phyloP scores from a whole-genome alignment of 441 rosid genomes.

The Syzygium syzygioides region DNA sequence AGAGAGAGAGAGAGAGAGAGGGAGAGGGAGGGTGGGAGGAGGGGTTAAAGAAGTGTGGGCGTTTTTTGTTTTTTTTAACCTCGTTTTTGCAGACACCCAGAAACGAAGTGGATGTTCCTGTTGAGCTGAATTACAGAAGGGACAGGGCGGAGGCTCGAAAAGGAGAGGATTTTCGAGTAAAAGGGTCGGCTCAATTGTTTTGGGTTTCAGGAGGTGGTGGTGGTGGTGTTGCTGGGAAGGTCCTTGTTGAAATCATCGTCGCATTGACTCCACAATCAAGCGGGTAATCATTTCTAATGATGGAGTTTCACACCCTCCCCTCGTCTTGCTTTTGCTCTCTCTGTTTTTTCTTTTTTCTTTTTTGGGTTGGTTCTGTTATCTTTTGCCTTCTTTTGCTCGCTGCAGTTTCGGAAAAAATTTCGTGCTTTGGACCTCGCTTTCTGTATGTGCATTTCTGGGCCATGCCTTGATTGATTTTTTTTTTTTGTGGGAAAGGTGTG shows the following conservation, averaged over 20 bases:
- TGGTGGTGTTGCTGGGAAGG: constrained; percentile 41
- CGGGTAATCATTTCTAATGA: constrained; percentile 58
- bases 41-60: background rate
- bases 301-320: background rate
- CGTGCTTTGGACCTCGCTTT: background rate
- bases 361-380: background rate
- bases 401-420: background rate
- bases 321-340: background rate
- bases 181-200: background rate
- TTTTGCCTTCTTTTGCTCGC: background rate
- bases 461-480: background rate
- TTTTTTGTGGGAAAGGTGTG: background rate
- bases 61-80: background rate
- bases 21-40: constrained; percentile 15
- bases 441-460: background rate
- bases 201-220: constrained; percentile 16
- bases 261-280: constrained; percentile 53
- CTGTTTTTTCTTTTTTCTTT: no score
- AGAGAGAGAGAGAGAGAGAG: constrained; percentile 14
- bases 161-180: background rate
- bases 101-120: background rate
- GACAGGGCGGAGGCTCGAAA: constrained; percentile 13
- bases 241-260: constrained; percentile 19
- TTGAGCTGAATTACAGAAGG: constrained; percentile 15
- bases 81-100: constrained; percentile 6